Base-by-base conservation (phyloP, 441 rosid species). In the Croton setiger region DNA sequence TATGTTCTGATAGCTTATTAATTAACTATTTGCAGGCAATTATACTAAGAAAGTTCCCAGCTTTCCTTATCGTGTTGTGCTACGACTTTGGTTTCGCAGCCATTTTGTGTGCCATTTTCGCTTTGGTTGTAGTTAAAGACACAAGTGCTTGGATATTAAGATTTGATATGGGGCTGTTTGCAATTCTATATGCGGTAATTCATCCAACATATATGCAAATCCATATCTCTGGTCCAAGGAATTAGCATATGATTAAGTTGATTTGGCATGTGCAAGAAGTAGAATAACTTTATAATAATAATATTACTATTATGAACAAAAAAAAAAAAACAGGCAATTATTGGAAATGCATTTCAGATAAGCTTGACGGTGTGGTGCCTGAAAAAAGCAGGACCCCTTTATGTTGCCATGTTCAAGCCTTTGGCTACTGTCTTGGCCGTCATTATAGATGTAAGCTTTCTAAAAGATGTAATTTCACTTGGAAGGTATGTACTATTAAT, bases 361-460 rank as follows among this genome's bases (percentile, higher is more conserved):
- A 58, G 62, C 36, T 57, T 79, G 49, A 12, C 15, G 21, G 39
- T 72, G 37, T 80, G 82, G 78, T 76, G 84, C 67, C 27, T 80
- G 23, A 20, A 55, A 48, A 76, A n/a, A 18, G 20, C 18, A 0
- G 87, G 87, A 33, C 84, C 87, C 31, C 65, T 76, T 13, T 72
- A 63, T 53, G 81, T 79, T 60, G 49, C 84, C 35, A 75, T 79
- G 82, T 80, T 80, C 76, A 80, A 80, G 83, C 81, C 84, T 10
- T 11, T 80, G 55, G 78, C 65, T 20, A 54, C 74, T 17, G 20
- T 83, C 55, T 54, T 78, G n/a, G 79, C 83, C 1, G 60, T 63
- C 20, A 70, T 69, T 53, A 61, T 78, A 52, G 79, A 62, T 11
- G 20, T 71, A 49, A 47, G 68, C 39, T 68, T 80, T 58, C 36